Evolutionary conservation across 164 flowering plant genomes (phyloP).

Genomic region (Saururus chinensis): DNA sequence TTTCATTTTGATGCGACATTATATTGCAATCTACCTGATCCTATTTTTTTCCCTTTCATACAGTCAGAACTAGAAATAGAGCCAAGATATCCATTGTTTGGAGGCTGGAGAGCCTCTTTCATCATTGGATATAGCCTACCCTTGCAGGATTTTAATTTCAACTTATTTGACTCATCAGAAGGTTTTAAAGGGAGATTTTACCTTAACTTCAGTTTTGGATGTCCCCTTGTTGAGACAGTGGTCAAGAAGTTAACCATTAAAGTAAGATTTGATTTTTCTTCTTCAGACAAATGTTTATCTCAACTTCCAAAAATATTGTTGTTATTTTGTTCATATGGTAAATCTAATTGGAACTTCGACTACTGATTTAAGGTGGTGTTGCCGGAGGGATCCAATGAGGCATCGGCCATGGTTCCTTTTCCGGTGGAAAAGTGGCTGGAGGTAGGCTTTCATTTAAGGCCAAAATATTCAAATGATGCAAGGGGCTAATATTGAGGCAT

Average conservation of each 20-base stretch:
- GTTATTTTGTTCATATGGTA: neutral
- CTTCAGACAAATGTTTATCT: neutral
- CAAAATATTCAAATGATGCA: too few relatives aligned
- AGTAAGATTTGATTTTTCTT: slow-evolving; percentile 27
- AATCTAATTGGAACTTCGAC: neutral
- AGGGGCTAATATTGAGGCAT: too few relatives aligned
- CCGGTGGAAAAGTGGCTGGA: slow-evolving; percentile 58
- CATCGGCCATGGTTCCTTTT: slow-evolving; percentile 61
- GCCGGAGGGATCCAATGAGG: slow-evolving; percentile 89
- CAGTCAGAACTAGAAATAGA: slow-evolving; percentile 96
- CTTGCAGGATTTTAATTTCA: slow-evolving; percentile 78
- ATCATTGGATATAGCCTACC: slow-evolving; percentile 88
- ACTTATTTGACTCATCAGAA: slow-evolving; percentile 37
- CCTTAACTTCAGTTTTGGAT: slow-evolving; percentile 89
- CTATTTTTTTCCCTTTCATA: slow-evolving; percentile 1
- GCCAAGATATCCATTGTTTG: slow-evolving; percentile 94
- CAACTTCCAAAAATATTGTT: neutral
- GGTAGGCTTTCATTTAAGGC: too few relatives aligned
- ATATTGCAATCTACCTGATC: too few relatives aligned
- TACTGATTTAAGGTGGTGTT: slow-evolving; percentile 69
- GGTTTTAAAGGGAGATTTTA: slow-evolving; percentile 47
- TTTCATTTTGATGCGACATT: too few relatives aligned
- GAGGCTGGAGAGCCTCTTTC: slow-evolving; percentile 96
- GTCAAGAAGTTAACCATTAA: slow-evolving; percentile 80
- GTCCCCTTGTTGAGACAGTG: slow-evolving; percentile 67